Percentiles rank a stretch among this genome's conserved stretches.
Evolutionary conservation across 2,329 filamentous ascomycete species (phyloP).

Genomic region (Clonostachys rhizophaga): DNA sequence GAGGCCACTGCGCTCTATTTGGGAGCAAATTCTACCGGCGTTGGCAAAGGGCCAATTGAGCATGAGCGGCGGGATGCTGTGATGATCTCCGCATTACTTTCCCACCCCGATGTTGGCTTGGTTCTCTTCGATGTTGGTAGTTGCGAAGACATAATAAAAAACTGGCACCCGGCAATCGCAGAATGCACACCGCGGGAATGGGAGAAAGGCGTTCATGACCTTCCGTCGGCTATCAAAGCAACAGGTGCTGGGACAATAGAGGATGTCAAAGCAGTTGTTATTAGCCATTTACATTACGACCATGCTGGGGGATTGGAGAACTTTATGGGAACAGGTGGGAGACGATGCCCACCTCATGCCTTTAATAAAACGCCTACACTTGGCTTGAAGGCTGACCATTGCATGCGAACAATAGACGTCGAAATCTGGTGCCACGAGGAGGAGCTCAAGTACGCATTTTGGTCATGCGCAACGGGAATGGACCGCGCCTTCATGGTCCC

Average conservation of each 20-base stretch:
- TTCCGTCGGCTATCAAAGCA: conserved; percentile 8
- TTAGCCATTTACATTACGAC: conserved; percentile 40
- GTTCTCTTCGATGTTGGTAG: conserved; percentile 1
- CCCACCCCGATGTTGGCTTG: conserved; percentile 1
- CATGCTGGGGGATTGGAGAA: conserved; percentile 41
- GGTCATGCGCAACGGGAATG: conserved; percentile 30
- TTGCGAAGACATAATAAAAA: not conserved
- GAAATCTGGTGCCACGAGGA: conserved; percentile 41
- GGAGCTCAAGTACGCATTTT: conserved; percentile 38
- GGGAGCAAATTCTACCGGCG: not conserved
- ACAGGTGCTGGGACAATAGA: conserved; percentile 26
- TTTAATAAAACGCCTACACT: too few species aligned
- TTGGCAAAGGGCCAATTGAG: not conserved
- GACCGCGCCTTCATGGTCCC: conserved; percentile 10
- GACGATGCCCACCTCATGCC: too few species aligned
- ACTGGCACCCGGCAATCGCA: not conserved
- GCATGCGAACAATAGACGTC: conserved; percentile 16
- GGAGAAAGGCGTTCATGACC: conserved; percentile 3
- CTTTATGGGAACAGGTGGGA: conserved; percentile 22
- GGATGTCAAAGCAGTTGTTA: conserved; percentile 38
- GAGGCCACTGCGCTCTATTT: not conserved
- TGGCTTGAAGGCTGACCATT: too few species aligned
- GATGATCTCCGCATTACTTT: conserved; percentile 1
- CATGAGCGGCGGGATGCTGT: not conserved
- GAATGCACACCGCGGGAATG: not conserved